Conservation (phyloP, 441 rosid species). For the Oxalis stricta region DNA sequence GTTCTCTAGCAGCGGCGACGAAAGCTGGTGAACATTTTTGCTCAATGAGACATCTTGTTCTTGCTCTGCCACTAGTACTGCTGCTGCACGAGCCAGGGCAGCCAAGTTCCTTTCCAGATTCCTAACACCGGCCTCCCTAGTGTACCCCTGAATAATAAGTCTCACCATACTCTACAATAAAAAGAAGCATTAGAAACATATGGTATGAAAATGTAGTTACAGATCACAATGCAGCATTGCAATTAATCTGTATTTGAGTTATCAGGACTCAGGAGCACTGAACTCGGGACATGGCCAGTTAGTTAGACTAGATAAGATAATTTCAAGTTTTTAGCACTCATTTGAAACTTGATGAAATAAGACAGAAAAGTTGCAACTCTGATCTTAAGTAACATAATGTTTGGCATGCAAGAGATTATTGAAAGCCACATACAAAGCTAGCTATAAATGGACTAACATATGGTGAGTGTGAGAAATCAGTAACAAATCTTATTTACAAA, state of each 20-base stretch:
- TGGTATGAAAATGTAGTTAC: not conserved
- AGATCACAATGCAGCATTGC: not conserved
- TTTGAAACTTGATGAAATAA: too few relatives aligned
- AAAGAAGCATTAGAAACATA: not conserved
- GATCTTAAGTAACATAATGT: too few relatives aligned
- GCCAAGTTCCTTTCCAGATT: conserved; percentile 85
- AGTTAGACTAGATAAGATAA: too few relatives aligned
- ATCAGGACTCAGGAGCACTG: not conserved
- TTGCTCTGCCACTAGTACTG: conserved; percentile 85
- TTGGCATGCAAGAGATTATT: too few relatives aligned
- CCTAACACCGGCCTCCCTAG: conserved; percentile 97
- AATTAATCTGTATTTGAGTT: not conserved
- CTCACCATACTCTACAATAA: conserved; percentile 62
- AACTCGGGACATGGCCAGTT: too few relatives aligned
- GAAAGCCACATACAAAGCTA: too few relatives aligned
- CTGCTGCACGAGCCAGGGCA: conserved; percentile 97
- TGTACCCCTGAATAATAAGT: conserved; percentile 81
- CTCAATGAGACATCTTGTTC: conserved; percentile 65
- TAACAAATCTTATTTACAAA: too few relatives aligned
- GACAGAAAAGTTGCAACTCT: too few relatives aligned
- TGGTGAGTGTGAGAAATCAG: too few relatives aligned
- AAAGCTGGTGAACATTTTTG: conserved; percentile 63
- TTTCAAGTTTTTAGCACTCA: too few relatives aligned
- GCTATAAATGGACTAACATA: too few relatives aligned
- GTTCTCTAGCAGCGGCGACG: conserved; percentile 71